Conservation (phyloP, 768 basidiomycete species). For the Terana coerulea region DNA sequence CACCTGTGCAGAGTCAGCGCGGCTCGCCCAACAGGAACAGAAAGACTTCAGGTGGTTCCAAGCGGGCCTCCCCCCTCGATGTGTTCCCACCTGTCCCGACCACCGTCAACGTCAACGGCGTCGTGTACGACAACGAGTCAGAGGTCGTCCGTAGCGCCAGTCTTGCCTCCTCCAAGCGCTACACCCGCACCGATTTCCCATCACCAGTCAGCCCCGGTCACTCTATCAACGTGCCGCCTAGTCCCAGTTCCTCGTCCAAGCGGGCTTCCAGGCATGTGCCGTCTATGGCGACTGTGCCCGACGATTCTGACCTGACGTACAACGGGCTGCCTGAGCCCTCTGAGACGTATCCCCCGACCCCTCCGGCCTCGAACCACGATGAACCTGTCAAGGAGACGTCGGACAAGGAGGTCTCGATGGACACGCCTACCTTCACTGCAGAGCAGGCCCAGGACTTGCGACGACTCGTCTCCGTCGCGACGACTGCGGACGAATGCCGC, state of each 20-base stretch:
- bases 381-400: slow-evolving; percentile 4
- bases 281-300: neutral
- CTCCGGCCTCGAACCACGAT: neutral
- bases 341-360: slow-evolving; percentile 1
- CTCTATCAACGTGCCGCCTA: neutral
- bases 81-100: slow-evolving; percentile 12
- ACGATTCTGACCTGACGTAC: neutral
- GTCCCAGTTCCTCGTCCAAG: slow-evolving; percentile 2
- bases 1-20: neutral
- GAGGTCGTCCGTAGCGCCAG: slow-evolving; percentile 3
- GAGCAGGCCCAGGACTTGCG: slow-evolving; percentile 64
- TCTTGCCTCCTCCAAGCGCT: slow-evolving; percentile 1
- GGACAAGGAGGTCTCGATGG: slow-evolving; percentile 15
- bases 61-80: slow-evolving; percentile 13
- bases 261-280: neutral
- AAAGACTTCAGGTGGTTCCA: slow-evolving; percentile 5
- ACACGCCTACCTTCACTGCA: slow-evolving; percentile 32
- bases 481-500: slow-evolving; percentile 78
- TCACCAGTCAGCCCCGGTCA: neutral
- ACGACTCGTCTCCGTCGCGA: slow-evolving; percentile 60
- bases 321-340: neutral
- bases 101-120: slow-evolving; percentile 8
- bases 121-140: slow-evolving; percentile 2
- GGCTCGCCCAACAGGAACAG: neutral
- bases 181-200: neutral